phyloP scores from a whole-genome alignment of 2,329 filamentous ascomycete genomes.

The Arthrobotrys iridis region DNA sequence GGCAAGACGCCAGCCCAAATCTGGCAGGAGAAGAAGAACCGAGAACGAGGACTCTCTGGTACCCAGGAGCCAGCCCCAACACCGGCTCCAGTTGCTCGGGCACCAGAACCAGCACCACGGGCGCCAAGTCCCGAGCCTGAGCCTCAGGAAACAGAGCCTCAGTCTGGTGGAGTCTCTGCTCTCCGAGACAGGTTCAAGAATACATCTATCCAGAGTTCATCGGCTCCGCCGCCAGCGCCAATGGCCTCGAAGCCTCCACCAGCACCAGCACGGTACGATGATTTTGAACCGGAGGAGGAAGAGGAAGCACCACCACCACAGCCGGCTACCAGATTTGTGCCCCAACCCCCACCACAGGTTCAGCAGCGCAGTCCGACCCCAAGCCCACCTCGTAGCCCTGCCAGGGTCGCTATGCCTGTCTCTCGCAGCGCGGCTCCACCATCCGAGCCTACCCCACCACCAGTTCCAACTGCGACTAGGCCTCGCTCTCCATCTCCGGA shows the following conservation, averaged over 20 bases:
- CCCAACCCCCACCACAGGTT: conserved; percentile 60
- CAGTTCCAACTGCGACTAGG: conserved; percentile 68
- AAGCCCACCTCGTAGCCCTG: conserved; percentile 74
- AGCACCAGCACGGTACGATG: conserved; percentile 7
- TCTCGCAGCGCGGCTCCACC: conserved; percentile 67
- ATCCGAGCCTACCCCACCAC: conserved; percentile 71
- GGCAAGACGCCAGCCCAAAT: conserved; percentile 96
- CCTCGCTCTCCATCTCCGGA: conserved; percentile 65
- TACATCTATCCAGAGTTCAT: conserved; percentile 58
- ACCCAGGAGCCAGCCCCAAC: conserved; percentile 64
- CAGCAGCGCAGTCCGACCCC: conserved; percentile 64
- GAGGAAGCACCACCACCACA: conserved; percentile 60
- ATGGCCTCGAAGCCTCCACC: conserved; percentile 59
- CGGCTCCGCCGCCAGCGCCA: conserved; percentile 63
- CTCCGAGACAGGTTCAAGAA: conserved; percentile 85
- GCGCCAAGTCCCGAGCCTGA: conserved; percentile 61
- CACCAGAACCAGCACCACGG: conserved; percentile 64
- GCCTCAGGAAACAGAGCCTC: conserved; percentile 67
- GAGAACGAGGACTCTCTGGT: conserved; percentile 71
- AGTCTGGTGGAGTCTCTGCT: conserved; percentile 74
- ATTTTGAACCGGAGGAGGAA: conserved; percentile 17
- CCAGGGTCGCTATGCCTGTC: conserved; percentile 87
- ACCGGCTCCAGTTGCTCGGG: conserved; percentile 58
- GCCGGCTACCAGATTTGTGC: conserved; percentile 59
- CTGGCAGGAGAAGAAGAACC: conserved; percentile 97